These are phyloP conservation scores for Trypanosoma melophagium DNA, from an alignment of 208 protist genomes.

Conservation along the genomic window DNA sequence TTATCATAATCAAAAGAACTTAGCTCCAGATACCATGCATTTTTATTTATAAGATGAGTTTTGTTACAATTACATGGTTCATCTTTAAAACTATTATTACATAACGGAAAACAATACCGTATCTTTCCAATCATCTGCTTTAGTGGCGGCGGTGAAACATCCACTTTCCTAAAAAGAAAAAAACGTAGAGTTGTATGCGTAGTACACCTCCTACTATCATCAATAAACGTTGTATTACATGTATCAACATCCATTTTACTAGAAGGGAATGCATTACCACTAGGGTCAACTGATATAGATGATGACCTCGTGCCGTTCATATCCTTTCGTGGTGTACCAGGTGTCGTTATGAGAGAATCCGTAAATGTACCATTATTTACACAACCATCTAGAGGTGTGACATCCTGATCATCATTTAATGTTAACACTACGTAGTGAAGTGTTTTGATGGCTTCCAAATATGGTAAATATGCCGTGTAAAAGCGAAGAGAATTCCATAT, in stretches of 20 bases:
- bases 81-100: constrained; percentile 25
- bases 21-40: constrained; percentile 59
- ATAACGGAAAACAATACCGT: constrained; percentile 68
- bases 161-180: constrained; percentile 64
- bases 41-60: constrained; percentile 45
- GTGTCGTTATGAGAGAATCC: background rate
- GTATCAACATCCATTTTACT: constrained; percentile 2
- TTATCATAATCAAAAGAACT: constrained; percentile 22
- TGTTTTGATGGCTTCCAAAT: constrained; percentile 40
- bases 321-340: too few relatives aligned
- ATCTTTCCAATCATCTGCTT: constrained; percentile 75
- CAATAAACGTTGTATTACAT: constrained; percentile 1
- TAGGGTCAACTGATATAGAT: too few relatives aligned
- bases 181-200: constrained; percentile 28
- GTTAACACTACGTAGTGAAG: constrained; percentile 62
- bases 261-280: too few relatives aligned
- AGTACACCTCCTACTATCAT: background rate
- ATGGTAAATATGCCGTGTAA: constrained; percentile 77
- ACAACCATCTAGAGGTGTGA: too few relatives aligned
- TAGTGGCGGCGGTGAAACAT: constrained; percentile 69
- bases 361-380: background rate
- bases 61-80: constrained; percentile 50
- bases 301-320: too few relatives aligned
- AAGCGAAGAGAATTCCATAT: constrained; percentile 55
- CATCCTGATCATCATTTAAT: too few relatives aligned